phyloP scores from a whole-genome alignment of 75 land plant species.

The Cryptomeria japonica region DNA sequence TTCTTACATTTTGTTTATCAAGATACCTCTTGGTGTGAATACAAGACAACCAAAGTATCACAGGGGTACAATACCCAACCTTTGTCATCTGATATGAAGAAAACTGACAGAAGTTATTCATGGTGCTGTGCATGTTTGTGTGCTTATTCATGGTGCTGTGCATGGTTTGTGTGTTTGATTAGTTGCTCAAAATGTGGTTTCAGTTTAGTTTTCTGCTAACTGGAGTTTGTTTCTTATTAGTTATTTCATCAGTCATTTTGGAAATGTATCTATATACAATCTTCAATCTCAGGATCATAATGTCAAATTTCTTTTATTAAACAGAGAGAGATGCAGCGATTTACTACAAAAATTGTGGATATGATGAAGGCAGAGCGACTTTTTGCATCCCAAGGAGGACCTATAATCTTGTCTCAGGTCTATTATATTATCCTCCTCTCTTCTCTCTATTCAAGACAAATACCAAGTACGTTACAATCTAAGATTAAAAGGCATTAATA shows the following conservation, averaged over 20 bases:
- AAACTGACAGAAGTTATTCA: not conserved
- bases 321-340: constrained; percentile 71
- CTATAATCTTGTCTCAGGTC: constrained; percentile 87
- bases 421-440: not conserved
- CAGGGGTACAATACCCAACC: not conserved
- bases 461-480: not conserved
- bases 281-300: not conserved
- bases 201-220: not conserved
- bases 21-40: not conserved
- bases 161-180: not conserved
- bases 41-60: not conserved
- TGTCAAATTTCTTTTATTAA: not conserved
- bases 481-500: not conserved
- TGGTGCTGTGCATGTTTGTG: not conserved
- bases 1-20: not conserved
- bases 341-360: constrained; percentile 60
- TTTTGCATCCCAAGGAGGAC: constrained; percentile 90
- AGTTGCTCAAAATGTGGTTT: not conserved
- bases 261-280: not conserved
- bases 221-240: not conserved
- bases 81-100: not conserved
- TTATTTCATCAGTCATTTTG: not conserved
- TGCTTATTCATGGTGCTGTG: not conserved
- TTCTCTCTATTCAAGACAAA: not conserved
- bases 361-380: constrained; percentile 71